Evolutionary conservation across 2,329 filamentous ascomycete genomes (phyloP), one percentile per base, ranked within the genome.

Genomic region (Fusarium humuli): DNA sequence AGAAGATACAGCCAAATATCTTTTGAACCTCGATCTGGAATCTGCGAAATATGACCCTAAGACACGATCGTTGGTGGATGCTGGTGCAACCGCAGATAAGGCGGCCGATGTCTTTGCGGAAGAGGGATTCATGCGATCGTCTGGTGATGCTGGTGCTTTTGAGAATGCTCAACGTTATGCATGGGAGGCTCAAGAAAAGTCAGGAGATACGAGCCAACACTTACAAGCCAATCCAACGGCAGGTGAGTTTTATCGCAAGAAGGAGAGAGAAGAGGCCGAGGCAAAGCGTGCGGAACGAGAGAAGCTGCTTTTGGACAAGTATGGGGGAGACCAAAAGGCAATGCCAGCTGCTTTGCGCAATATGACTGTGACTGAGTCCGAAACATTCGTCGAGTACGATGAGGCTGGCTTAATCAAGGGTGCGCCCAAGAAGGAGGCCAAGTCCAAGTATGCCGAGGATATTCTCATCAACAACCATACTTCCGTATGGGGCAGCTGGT

Each of bases 21-120:
- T 99, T 5, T 84, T 98, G 11, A 98, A 98, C 77, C 88, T 99
- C 29, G 96, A 99, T 77, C 86, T 97, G 5, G 96, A 99, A 76
- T 98, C 94, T 2, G 96, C 97, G 3, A 97, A 97, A 79, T 99
- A 99, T 81, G 95, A 99, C 77, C 96, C 96, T 0, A 99, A 99
- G 79, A 98, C 94, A 14, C 88, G 96, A 74, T 91, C 92, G 11
- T 93, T 99, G 86, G 92, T 97, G 23, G 93, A 97, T 77, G 90
- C 89, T 68, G 94, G 94, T 49, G 94, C 92, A 9, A 92, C 91
- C 32, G 88, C 88, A 23, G 94, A 97, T 81, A 91, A 91, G 73
- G 92, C 93, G 5, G 92, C 94, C 10, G 89, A 91, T 30, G 81
- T 97, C 8, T 95, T 96, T 59, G 94, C 94, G 6, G 96, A 98